These are phyloP conservation scores for Thraustochytrium striatum DNA, from an alignment of 352 stramenopile genomes.

Conservation along the genomic window DNA sequence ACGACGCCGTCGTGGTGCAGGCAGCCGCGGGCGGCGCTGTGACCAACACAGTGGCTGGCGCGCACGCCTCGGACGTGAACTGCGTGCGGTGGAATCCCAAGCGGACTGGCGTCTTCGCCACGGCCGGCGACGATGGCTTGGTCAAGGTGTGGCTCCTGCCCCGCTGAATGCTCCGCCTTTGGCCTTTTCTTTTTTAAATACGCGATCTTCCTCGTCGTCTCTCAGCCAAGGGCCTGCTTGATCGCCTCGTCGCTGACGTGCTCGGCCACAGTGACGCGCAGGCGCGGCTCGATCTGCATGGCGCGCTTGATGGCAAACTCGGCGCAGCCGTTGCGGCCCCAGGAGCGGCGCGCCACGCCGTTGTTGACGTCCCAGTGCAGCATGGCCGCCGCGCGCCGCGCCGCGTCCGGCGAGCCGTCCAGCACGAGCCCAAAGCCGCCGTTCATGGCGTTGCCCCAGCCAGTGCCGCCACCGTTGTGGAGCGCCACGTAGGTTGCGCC, in stretches of 20 bases:
- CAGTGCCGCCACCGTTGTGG: slow-evolving; percentile 78
- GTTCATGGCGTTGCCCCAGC: slow-evolving; percentile 80
- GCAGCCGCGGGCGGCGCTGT: not conserved
- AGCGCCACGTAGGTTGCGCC: slow-evolving; percentile 77
- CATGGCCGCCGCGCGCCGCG: slow-evolving; percentile 66
- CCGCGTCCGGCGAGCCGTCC: slow-evolving; percentile 67
- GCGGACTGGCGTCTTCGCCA: slow-evolving; percentile 60
- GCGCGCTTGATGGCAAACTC: slow-evolving; percentile 71
- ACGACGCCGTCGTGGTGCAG: slow-evolving; percentile 44
- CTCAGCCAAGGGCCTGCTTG: not conserved
- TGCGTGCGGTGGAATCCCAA: slow-evolving; percentile 71
- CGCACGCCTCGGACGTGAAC: slow-evolving; percentile 74
- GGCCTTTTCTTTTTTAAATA: slow-evolving; percentile 1
- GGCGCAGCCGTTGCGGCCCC: slow-evolving; percentile 75
- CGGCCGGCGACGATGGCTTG: slow-evolving; percentile 52
- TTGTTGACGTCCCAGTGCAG: slow-evolving; percentile 83
- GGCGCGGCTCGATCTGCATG: slow-evolving; percentile 71
- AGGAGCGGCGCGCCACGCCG: slow-evolving; percentile 69
- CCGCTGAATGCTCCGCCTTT: too few species aligned
- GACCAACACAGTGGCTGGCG: slow-evolving; percentile 38
- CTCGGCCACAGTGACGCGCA: not conserved
- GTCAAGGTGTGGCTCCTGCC: slow-evolving; percentile 37
- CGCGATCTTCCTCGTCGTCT: too few species aligned
- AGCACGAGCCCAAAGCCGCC: slow-evolving; percentile 78
- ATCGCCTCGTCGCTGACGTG: slow-evolving; percentile 4